These are phyloP conservation scores for Tolypocladium nubicola DNA, from an alignment of 2,329 filamentous ascomycete genomes.

Conservation along the genomic window DNA sequence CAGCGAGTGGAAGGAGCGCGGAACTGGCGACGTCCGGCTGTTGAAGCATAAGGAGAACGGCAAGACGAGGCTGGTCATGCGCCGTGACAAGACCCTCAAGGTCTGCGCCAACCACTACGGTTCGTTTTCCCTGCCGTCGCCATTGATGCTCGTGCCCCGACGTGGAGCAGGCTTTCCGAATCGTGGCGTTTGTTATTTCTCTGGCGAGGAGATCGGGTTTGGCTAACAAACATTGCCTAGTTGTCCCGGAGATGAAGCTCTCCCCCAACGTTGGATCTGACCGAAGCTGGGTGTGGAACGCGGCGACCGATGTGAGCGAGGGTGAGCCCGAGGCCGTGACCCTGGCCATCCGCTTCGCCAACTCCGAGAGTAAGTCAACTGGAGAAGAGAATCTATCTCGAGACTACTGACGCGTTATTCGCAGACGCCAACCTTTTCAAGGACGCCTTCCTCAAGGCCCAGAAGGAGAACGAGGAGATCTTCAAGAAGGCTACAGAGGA, in stretches of 20 bases:
- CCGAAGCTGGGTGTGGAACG: conserved; percentile 99
- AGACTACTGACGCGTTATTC: conserved; percentile 2
- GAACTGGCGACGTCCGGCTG: conserved; percentile 89
- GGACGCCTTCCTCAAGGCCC: conserved; percentile 92
- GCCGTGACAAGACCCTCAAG: conserved; percentile 98
- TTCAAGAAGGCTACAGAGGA: conserved; percentile 45
- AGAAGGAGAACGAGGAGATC: conserved; percentile 87
- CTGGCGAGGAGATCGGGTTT: background rate
- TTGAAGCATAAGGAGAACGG: conserved; percentile 98
- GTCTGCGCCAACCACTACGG: conserved; percentile 99
- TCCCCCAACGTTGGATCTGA: conserved; percentile 96
- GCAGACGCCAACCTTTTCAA: conserved; percentile 94
- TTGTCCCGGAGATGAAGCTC: conserved; percentile 98
- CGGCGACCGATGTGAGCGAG: conserved; percentile 93
- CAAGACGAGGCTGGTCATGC: conserved; percentile 97
- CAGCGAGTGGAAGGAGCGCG: conserved; percentile 98
- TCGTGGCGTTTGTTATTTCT: background rate
- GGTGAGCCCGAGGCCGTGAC: conserved; percentile 94
- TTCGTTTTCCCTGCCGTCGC: conserved; percentile 37
- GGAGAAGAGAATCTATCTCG: background rate
- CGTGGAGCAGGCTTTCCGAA: background rate
- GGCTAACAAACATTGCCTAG: conserved; percentile 29
- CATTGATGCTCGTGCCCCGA: background rate
- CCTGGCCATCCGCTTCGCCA: conserved; percentile 93
- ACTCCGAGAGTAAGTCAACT: conserved; percentile 77